Base-by-base conservation (phyloP, 116 monocot species). In the Iris pallida region DNA sequence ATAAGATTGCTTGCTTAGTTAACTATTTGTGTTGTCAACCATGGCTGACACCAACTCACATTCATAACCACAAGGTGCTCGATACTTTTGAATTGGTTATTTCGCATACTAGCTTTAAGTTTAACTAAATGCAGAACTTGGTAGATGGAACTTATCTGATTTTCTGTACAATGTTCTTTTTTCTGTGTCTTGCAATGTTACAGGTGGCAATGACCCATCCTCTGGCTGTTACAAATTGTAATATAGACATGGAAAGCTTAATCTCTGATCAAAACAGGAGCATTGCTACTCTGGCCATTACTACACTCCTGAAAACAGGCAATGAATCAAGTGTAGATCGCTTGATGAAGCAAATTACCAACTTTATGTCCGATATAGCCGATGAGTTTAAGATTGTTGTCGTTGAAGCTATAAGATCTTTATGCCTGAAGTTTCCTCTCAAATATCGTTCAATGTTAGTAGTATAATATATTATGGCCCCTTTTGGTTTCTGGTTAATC, bases 341-440 rank as follows among this genome's bases (percentile, higher is more conserved):
- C n/a, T 68, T 98, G 70, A 98, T 98, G 93, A 98, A 98, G 53
- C 98, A 98, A 68, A 98, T 98, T 65, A 93, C 93, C 15, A 93
- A 86, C 80, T 98, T 98, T 51, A 98, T 98, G 93, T 87, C 98
- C 55, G 98, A 98, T 68, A 98, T 98, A 76, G 93, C 98, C 6
- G 98, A 98, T 78, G 98, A 98, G 69, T 98, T 98, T 82, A 98
- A 98, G 81, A 98, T 98, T 77, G 98, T 98, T 75, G 93, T 98
- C 53, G 93, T 98, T 5, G 98, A 98, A 73, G 98, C 98, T 61
- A 98, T 98, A 61, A 78, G 98, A 70, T 93, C 98, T 49, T 65
- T 98, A 47, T 98, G 98, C 68, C 73, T 98, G 58, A 98, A 98
- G 67, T 98, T 93, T 65, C 98, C 98, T 49, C 88, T 98, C 19